phyloP scores from a whole-genome alignment of 1,284 basidiomycete genomes.

The Pascua guehoae region DNA sequence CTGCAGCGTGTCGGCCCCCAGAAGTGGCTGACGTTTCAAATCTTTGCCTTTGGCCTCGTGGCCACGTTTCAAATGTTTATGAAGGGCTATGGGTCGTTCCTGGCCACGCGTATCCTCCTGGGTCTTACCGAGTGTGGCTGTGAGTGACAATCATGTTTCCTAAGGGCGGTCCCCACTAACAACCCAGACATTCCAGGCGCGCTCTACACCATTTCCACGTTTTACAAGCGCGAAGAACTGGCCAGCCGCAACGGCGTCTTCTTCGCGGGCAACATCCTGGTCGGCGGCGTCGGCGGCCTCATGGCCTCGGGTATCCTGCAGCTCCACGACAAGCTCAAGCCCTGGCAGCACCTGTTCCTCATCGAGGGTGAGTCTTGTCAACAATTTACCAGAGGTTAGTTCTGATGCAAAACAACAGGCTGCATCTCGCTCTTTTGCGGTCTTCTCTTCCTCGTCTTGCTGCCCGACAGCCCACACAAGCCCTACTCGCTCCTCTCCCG shows the following conservation, averaged over 20 bases:
- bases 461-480: constrained; percentile 23
- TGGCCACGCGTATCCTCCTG: constrained; percentile 29
- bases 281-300: constrained; percentile 17
- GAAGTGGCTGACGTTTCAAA: constrained; percentile 32
- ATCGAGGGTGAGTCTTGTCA: constrained; percentile 20
- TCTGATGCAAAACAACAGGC: not conserved
- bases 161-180: not conserved
- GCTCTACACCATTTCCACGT: constrained; percentile 17
- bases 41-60: constrained; percentile 26
- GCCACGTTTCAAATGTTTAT: constrained; percentile 30
- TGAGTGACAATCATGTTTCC: not conserved
- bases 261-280: constrained; percentile 22
- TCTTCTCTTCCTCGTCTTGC: constrained; percentile 19
- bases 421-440: constrained; percentile 22
- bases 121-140: constrained; percentile 20
- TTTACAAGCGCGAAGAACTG: constrained; percentile 27
- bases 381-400: no score
- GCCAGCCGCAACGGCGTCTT: constrained; percentile 22
- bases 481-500: constrained; percentile 24
- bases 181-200: constrained; percentile 18
- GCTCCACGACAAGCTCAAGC: constrained; percentile 5
- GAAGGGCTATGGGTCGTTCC: constrained; percentile 20
- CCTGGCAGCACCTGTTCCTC: constrained; percentile 11
- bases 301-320: constrained; percentile 16
- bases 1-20: constrained; percentile 30